Evolutionary conservation across 345 rosid genomes (phyloP).

Genomic region (Populus davidiana): DNA sequence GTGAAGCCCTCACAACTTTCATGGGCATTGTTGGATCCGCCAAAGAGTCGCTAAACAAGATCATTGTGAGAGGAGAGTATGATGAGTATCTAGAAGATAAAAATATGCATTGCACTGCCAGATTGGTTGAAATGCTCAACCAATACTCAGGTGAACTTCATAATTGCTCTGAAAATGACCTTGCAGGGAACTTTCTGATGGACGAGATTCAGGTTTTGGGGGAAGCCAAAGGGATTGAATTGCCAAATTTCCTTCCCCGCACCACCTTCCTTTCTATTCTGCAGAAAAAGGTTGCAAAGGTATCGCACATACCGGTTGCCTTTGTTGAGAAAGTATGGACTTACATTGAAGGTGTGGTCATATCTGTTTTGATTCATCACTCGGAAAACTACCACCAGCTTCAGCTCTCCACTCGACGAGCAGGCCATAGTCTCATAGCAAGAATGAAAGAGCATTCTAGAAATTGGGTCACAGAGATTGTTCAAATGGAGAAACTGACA

Average conservation of each 20-base stretch:
- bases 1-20: no score
- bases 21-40: no score
- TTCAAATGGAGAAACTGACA: conserved; percentile 38
- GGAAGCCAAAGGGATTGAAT: conserved; percentile 29
- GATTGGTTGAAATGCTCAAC: conserved; percentile 23
- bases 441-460: conserved; percentile 32
- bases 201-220: conserved; percentile 33
- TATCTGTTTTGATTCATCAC: conserved; percentile 13
- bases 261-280: neutral
- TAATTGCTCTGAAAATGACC: neutral
- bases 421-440: conserved; percentile 19
- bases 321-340: no score
- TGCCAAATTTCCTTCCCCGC: conserved; percentile 39
- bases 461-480: conserved; percentile 26
- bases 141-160: conserved; percentile 6
- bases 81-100: conserved; percentile 18
- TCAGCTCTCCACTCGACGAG: conserved; percentile 12
- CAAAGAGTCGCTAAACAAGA: no score
- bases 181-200: conserved; percentile 7
- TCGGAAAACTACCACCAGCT: conserved; percentile 25
- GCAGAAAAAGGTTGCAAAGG: no score
- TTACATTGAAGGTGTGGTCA: conserved; percentile 1
- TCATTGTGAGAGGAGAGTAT: no score
- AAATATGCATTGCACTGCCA: no score
- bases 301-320: no score